phyloP scores from a whole-genome alignment of 2,329 filamentous ascomycete genomes.

The Proliferodiscus dingleyae region DNA sequence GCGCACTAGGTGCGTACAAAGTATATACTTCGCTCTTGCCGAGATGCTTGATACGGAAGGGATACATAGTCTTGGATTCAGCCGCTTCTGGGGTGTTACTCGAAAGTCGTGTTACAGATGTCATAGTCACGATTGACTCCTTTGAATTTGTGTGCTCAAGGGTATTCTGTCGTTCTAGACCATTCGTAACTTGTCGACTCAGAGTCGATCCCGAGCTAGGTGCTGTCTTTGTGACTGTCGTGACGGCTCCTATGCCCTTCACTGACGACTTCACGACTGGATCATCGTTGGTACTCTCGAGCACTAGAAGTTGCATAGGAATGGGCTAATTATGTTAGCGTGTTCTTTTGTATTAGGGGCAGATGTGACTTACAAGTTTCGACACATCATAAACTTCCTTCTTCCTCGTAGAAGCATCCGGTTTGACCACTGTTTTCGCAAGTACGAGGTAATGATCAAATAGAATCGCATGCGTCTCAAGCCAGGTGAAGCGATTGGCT shows the following conservation, averaged over 20 bases:
- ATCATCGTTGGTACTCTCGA: slow-evolving; percentile 91
- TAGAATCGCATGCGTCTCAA: slow-evolving; percentile 87
- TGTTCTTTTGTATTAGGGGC: slow-evolving; percentile 13
- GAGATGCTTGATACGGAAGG: slow-evolving; percentile 92
- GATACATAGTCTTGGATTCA: slow-evolving; percentile 61
- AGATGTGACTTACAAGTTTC: slow-evolving; percentile 60
- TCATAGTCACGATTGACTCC: slow-evolving; percentile 55
- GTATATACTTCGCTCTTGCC: slow-evolving; percentile 85
- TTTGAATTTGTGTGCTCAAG: slow-evolving; percentile 65
- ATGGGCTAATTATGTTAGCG: slow-evolving; percentile 70
- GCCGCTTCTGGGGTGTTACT: slow-evolving; percentile 43
- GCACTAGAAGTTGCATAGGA: slow-evolving; percentile 89
- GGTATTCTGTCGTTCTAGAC: slow-evolving; percentile 46
- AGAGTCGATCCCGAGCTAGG: slow-evolving; percentile 51
- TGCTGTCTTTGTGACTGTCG: slow-evolving; percentile 54
- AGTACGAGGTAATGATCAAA: slow-evolving; percentile 97
- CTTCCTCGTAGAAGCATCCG: slow-evolving; percentile 68
- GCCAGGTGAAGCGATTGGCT: slow-evolving; percentile 83
- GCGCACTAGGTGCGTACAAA: slow-evolving; percentile 73
- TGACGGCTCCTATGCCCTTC: slow-evolving; percentile 52
- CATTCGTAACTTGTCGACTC: slow-evolving; percentile 28
- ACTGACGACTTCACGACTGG: slow-evolving; percentile 75
- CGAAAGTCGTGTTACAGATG: slow-evolving; percentile 40
- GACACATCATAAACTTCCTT: slow-evolving; percentile 88
- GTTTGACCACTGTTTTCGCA: slow-evolving; percentile 67